Evolutionary conservation across 2,329 filamentous ascomycete species (phyloP), one percentile per base, ranked within the genome.

Genomic region (Ascochyta lentis): DNA sequence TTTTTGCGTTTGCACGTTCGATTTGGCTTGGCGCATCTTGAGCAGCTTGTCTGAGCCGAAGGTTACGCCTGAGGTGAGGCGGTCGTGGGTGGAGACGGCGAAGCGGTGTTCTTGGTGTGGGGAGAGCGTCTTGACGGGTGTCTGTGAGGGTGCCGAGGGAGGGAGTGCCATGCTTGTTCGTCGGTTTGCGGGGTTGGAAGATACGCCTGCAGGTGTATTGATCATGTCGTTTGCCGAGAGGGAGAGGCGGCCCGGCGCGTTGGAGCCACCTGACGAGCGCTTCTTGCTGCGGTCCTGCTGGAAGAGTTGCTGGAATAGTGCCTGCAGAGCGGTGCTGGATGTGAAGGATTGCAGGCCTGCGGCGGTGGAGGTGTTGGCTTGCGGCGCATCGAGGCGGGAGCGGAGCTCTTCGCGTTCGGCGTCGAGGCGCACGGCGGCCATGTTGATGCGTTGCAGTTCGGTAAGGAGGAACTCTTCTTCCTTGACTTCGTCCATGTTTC

Each of bases 381-480:
- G 80, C 0, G 93, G 93, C 60, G 92, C 91, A 70, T 97, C 94
- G 10, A 99, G 87, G 48, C 94, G 86, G 60, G 87, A 86, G 77
- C 94, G 96, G 40, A 96, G 85, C 73, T 96, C 93, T 64, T 89
- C 87, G 50, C 95, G 89, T 72, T 97, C 92, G 63, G 91, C 88
- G 71, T 96, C 91, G 70, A 98, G 89, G 54, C 87, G 88, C 64
- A 95, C 90, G 61, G 93, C 91, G 57, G 92, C 88, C 60, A 90
- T 88, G 69, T 96, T 86, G 63, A 99, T 98, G 56, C 95, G 89
- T 70, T 96, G 92, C 51, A 99, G 86, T 72, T 99, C 95, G 55
- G 94, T 84, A 16, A 99, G 83, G 3, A 99, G 80, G 31, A 91
- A 89, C 66, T 96, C 90, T 77, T 99, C 95, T 74, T 99, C 95